These are phyloP conservation scores for Pilatotrama ljubarskyi DNA, from an alignment of 768 basidiomycete genomes.

Conservation along the genomic window DNA sequence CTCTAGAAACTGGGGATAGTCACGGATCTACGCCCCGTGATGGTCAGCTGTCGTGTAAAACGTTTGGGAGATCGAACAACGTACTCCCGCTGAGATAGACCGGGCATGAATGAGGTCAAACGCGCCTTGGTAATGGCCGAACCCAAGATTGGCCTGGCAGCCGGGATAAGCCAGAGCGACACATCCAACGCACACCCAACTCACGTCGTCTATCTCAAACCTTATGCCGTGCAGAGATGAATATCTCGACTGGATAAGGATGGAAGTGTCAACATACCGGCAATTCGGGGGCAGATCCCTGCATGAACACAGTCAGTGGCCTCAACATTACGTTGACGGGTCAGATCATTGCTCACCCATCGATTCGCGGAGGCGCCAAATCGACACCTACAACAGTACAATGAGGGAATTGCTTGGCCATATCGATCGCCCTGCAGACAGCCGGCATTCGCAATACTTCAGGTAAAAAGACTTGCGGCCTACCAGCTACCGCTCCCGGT, in stretches of 20 bases:
- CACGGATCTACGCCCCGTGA: constrained; percentile 29
- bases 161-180: not conserved
- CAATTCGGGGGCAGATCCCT: constrained; percentile 33
- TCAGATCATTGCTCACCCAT: constrained; percentile 22
- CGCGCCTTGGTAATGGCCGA: constrained; percentile 32
- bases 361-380: constrained; percentile 31
- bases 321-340: not conserved
- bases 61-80: constrained; percentile 1
- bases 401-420: constrained; percentile 35
- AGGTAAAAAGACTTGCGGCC: constrained; percentile 10
- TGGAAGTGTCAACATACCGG: constrained; percentile 25
- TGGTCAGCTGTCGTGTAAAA: not conserved
- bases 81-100: constrained; percentile 32
- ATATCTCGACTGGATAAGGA: not conserved
- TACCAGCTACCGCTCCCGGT: constrained; percentile 38
- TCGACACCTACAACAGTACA: constrained; percentile 38
- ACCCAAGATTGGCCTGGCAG: constrained; percentile 35
- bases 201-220: constrained; percentile 39
- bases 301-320: not conserved
- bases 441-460: not conserved
- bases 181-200: constrained; percentile 1
- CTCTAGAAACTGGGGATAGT: constrained; percentile 30
- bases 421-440: constrained; percentile 34
- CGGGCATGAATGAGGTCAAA: constrained; percentile 37
- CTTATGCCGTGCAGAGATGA: constrained; percentile 12